Percentiles rank a stretch among this genome's conserved stretches.
Conservation (phyloP, 331 rosid genomes). For the Dryas integrifolia region DNA sequence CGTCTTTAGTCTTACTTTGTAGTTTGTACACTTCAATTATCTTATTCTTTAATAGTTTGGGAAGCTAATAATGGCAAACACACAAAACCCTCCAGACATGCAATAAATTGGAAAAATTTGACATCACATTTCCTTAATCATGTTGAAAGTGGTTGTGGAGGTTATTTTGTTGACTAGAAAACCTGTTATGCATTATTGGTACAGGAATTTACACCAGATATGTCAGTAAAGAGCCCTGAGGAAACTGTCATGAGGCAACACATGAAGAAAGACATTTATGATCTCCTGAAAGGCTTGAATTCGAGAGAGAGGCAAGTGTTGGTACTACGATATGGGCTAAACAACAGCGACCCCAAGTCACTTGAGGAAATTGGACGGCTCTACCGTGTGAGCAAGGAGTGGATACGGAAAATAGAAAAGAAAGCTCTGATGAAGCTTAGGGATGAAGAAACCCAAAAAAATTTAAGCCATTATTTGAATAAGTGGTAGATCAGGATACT, state of each 20-base stretch:
- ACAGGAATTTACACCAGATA: slow-evolving; percentile 59
- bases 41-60: not conserved
- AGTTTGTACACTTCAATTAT: not conserved
- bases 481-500: slow-evolving; percentile 12
- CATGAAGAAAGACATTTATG: slow-evolving; percentile 51
- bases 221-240: slow-evolving; percentile 54
- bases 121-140: not conserved
- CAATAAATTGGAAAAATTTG: not conserved
- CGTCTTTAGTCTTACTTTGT: not conserved
- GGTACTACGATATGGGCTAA: slow-evolving; percentile 69
- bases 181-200: slow-evolving; percentile 24
- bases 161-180: slow-evolving; percentile 14
- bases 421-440: slow-evolving; percentile 60
- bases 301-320: slow-evolving; percentile 68
- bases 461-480: slow-evolving; percentile 57
- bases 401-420: slow-evolving; percentile 78
- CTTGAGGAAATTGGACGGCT: slow-evolving; percentile 70
- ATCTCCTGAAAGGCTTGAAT: slow-evolving; percentile 58
- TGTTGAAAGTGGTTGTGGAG: not conserved
- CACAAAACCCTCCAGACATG: not conserved
- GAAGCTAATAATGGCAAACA: not conserved
- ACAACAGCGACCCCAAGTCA: slow-evolving; percentile 57
- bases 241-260: slow-evolving; percentile 62
- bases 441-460: slow-evolving; percentile 37
- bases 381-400: slow-evolving; percentile 72